Base-by-base conservation (phyloP, 371 early-diverging fungal genomes). In the Zychaea mexicana region DNA sequence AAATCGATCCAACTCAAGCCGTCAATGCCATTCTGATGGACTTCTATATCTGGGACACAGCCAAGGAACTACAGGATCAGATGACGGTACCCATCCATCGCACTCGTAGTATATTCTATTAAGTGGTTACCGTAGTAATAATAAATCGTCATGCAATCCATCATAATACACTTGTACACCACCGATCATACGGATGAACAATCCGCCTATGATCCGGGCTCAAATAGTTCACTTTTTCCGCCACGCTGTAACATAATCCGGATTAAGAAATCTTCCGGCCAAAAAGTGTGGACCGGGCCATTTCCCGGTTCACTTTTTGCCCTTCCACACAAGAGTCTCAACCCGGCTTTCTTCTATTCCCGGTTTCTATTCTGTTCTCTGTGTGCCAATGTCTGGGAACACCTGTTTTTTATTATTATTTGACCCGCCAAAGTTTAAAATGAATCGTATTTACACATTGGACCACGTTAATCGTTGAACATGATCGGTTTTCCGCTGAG, bases 401-500 rank as follows among this genome's bases (percentile, higher is more conserved):
- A n/a, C n/a, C n/a, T n/a, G n/a, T n/a, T n/a, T n/a, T n/a, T n/a
- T n/a, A n/a, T n/a, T n/a, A n/a, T n/a, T n/a, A n/a, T n/a, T n/a
- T n/a, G n/a, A n/a, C n/a, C n/a, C n/a, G n/a, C n/a, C n/a, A n/a
- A n/a, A n/a, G n/a, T n/a, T n/a, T n/a, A n/a, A n/a, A n/a, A n/a
- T n/a, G n/a, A n/a, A n/a, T n/a, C n/a, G n/a, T 49, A 49, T 49
- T 67, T 72, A 88, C 6, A 85, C 78, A 33, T 77, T 82, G 22
- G 92, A 91, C 95, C 96, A 96, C 0, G 94, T 93, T 66, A 96
- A 76, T 57, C 94, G 84, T 69, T 86, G 62, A 4, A 96, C 95
- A 78, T 97, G 97, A 71, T 97, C 98, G 3, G 94, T 93, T 77
- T 97, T 97, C 38, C 93, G 75, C 57, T 84, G 87, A 6, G 97